Evolutionary conservation across 495 filamentous ascomycete species (phyloP).

Genomic region (Peziza echinospora): DNA sequence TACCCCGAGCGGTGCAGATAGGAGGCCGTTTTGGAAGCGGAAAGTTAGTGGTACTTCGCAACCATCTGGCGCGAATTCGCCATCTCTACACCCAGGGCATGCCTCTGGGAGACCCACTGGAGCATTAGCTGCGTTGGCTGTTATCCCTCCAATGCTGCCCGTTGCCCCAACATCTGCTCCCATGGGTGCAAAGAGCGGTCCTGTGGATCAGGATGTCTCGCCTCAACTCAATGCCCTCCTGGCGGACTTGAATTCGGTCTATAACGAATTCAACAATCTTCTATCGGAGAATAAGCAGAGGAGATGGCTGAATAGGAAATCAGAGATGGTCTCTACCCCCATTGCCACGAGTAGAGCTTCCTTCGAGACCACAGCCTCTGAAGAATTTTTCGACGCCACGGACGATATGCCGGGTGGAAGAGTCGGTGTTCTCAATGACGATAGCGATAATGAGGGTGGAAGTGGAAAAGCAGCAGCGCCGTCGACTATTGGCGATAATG

Average conservation of each 20-base stretch:
- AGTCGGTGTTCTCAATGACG: slow-evolving; percentile 47
- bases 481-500: slow-evolving; percentile 11
- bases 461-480: slow-evolving; percentile 34
- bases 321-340: slow-evolving; percentile 5
- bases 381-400: slow-evolving; percentile 88
- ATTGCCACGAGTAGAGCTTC: slow-evolving; percentile 38
- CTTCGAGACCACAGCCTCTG: slow-evolving; percentile 56
- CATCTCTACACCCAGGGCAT: neutral
- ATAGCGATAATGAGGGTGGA: slow-evolving; percentile 36
- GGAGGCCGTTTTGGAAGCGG: slow-evolving; percentile 70
- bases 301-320: slow-evolving; percentile 22
- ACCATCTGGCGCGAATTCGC: neutral
- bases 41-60: slow-evolving; percentile 34
- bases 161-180: no score
- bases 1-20: slow-evolving; percentile 22
- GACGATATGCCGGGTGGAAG: slow-evolving; percentile 45
- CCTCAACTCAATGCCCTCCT: slow-evolving; percentile 61
- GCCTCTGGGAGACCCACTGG: neutral
- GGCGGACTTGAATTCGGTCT: slow-evolving; percentile 58
- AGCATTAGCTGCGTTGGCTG: neutral
- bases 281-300: slow-evolving; percentile 58
- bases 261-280: slow-evolving; percentile 57
- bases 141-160: neutral
- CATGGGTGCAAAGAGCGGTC: neutral
- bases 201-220: slow-evolving; percentile 29